Base-by-base conservation (phyloP, 2,329 filamentous ascomycete genomes). In the Aulographum hederae region DNA sequence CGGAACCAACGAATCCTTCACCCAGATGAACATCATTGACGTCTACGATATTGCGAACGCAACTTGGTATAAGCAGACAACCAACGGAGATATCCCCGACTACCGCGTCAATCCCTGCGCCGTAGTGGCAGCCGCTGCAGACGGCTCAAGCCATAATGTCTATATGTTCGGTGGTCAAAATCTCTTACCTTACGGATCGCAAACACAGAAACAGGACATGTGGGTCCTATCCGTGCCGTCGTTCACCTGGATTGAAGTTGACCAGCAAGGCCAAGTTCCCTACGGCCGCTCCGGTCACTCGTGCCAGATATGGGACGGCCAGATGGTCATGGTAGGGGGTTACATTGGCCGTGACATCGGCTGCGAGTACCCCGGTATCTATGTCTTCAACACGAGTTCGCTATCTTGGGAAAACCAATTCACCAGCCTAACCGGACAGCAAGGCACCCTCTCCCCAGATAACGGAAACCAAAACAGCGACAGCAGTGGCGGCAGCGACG, bases 91-190 rank as follows among this genome's bases (percentile, higher is more conserved):
- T 1, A 63, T 61, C 3, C 74, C 76, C 0, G 56, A 63, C 0
- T 70, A 56, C 49, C 67, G 52, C 46, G 78, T 53, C 48, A 77
- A 62, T 62, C 76, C 46, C 0, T 89, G 81, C 44, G 74, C 78
- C 3, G 75, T 82, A 0, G 69, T 81, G 2, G 78, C 70, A n/a
- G 60, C 70, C 0, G 73, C 79, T 11, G 66, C 75, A 5, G 76
- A 80, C 44, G 77, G 76, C 6, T 76, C 72, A 13, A 78, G 71
- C 18, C 79, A 80, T 46, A 78, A 84, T 44, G 64, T 85, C 28
- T 81, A 84, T 52, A 66, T 84, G 54, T 84, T 77, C 44, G 78
- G 76, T 10, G 78, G 78, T 0, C 78, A 84, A 46, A 78, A 78
- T 39, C 58, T 84, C 1, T 60, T 69, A 17, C 76, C 78, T 1